Conservation (phyloP, 495 filamentous ascomycete species). For the Elaphomyces granulatus region DNA sequence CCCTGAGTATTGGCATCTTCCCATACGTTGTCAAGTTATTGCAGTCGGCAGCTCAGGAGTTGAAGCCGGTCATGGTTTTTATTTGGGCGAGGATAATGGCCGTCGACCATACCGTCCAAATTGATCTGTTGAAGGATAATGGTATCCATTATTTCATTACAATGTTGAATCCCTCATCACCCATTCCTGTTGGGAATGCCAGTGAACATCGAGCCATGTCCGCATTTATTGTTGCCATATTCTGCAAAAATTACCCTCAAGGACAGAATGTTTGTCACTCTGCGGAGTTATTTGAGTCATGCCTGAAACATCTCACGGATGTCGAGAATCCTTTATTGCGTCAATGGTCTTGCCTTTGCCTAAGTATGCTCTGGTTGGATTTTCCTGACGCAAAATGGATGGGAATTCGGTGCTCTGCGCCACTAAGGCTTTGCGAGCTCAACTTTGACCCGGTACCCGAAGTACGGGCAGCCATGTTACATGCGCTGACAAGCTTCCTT, state of each 20-base stretch:
- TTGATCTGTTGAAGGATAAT: conserved; percentile 87
- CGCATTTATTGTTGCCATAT: conserved; percentile 91
- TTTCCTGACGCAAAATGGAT: conserved; percentile 87
- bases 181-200: conserved; percentile 68
- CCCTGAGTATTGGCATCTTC: conserved; percentile 95
- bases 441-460: conserved; percentile 87
- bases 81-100: conserved; percentile 97
- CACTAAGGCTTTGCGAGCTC: conserved; percentile 60
- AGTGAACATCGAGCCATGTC: conserved; percentile 98
- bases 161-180: conserved; percentile 70
- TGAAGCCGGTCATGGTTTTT: conserved; percentile 98
- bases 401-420: conserved; percentile 71
- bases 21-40: conserved; percentile 93
- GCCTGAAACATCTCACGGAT: conserved; percentile 66
- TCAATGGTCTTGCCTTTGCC: conserved; percentile 93
- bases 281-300: conserved; percentile 66
- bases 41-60: conserved; percentile 83
- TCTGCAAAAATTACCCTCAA: conserved; percentile 84
- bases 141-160: conserved; percentile 92
- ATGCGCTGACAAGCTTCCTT: conserved; percentile 85
- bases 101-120: conserved; percentile 84
- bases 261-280: conserved; percentile 81
- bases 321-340: conserved; percentile 74
- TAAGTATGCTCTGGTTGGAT: conserved; percentile 89
- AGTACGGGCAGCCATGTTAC: conserved; percentile 82